Conservation (phyloP, 441 rosid genomes). For the Erodium texanum region DNA sequence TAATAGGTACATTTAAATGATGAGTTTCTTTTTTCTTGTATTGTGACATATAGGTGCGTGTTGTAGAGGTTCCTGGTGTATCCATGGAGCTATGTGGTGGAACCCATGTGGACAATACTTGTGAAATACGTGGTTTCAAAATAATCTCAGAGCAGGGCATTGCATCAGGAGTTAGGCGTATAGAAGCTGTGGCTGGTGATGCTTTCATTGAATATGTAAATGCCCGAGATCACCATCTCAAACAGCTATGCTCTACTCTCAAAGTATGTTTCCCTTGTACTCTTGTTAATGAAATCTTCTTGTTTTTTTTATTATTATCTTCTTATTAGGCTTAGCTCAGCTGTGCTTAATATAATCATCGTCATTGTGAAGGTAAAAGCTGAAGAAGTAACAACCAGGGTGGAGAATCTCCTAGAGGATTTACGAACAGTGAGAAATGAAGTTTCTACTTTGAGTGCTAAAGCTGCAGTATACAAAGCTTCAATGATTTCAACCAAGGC, state of each 20-base stretch:
- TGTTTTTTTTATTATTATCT: neutral
- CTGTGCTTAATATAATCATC: neutral
- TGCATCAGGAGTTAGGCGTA: slow-evolving; percentile 88
- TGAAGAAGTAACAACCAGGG: slow-evolving; percentile 71
- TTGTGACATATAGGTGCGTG: slow-evolving; percentile 64
- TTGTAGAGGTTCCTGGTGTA: slow-evolving; percentile 90
- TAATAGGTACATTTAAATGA: neutral
- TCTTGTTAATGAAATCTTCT: neutral
- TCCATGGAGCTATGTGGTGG: slow-evolving; percentile 99
- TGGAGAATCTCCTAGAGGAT: slow-evolving; percentile 70
- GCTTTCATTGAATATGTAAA: slow-evolving; percentile 71
- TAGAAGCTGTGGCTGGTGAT: slow-evolving; percentile 96
- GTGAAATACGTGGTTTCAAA: slow-evolving; percentile 84
- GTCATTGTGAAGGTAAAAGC: slow-evolving; percentile 62
- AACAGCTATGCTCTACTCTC: slow-evolving; percentile 65
- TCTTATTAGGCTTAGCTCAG: too few relatives aligned
- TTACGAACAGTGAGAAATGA: slow-evolving; percentile 54
- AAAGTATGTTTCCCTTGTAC: slow-evolving; percentile 40
- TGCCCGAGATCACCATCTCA: slow-evolving; percentile 66
- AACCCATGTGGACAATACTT: slow-evolving; percentile 80
- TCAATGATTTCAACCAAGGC: slow-evolving; percentile 55
- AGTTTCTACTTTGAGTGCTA: slow-evolving; percentile 54
- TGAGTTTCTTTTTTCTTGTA: neutral
- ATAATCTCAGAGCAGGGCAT: slow-evolving; percentile 87
- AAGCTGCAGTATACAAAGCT: slow-evolving; percentile 71